Evolutionary conservation across 257 asterid species (phyloP), one percentile per base, ranked within the genome.

Genomic region (Echites panduratus): DNA sequence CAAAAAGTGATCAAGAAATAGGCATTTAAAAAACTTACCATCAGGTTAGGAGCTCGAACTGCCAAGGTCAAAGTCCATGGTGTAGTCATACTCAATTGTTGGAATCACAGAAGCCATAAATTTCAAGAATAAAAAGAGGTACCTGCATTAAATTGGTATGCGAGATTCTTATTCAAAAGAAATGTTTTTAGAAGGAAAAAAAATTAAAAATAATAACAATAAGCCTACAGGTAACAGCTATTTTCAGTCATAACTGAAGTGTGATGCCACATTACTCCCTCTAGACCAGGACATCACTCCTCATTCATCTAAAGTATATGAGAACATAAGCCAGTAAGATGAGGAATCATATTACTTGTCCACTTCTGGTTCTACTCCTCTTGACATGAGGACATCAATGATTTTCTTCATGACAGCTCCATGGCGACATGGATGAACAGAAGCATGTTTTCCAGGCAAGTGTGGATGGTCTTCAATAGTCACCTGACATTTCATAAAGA

Each of bases 341-440:
- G 49, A 72, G 66, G 32, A 45, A 67, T 58, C 59, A 66, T 14
- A 68, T 73, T 88, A 93, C 97, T 91, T 91, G 93, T 93, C 97
- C 74, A 93, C 98, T 93, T 93, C 90, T 8, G 98, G 98, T 76
- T 91, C 97, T 64, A 88, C 98, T 77, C 96, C 97, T 74, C 96
- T 85, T 70, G 94, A 89, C 98, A 91, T 88, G 61, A 93, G 80
- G 74, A 93, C 93, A 84, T 93, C 98, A 69, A 93, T 93, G 52
- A 93, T 90, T 84, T 95, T 95, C 87, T 95, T 95, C 99, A 95
- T 95, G 69, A 95, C 99, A 82, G 99, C 99, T 73, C 99, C 99
- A 76, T 95, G 99, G 68, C 98, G 96, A 70, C 99, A 95, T 35
- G 99, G 98, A 84, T 95, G 99, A 56, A 95, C 89, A 7, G 98